These are phyloP conservation scores for Scedosporium dehoogii DNA, from an alignment of 2,329 filamentous ascomycete species.

Conservation along the genomic window DNA sequence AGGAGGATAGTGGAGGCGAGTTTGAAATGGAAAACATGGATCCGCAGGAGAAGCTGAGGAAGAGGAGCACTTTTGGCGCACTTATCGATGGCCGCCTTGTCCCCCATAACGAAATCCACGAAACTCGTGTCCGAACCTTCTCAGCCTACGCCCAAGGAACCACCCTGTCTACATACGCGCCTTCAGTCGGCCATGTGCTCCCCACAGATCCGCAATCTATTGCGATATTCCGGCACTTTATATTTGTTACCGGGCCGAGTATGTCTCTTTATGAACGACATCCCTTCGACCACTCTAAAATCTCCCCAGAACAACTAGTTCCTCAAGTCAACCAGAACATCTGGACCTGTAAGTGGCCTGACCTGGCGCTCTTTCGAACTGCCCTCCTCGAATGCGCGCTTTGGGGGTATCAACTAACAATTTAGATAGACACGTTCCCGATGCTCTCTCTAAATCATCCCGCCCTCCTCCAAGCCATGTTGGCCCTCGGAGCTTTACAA, in stretches of 20 bases:
- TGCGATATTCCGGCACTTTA: conserved; percentile 82
- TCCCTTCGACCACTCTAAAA: conserved; percentile 58
- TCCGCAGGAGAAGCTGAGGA: background rate
- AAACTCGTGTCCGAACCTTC: conserved; percentile 38
- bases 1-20: background rate
- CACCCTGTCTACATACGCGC: conserved; percentile 55
- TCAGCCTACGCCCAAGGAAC: conserved; percentile 36
- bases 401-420: conserved; percentile 13
- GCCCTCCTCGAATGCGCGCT: background rate
- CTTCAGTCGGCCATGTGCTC: conserved; percentile 57
- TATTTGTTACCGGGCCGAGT: conserved; percentile 76
- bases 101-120: conserved; percentile 3
- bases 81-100: background rate
- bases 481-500: conserved; percentile 78
- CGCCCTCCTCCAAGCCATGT: conserved; percentile 81
- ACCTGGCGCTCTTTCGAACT: background rate
- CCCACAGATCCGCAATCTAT: conserved; percentile 72
- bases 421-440: conserved; percentile 61
- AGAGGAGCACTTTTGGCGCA: background rate
- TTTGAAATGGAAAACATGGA: background rate
- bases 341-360: conserved; percentile 45
- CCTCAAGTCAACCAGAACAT: conserved; percentile 55
- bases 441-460: conserved; percentile 74
- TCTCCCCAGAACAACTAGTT: conserved; percentile 45
- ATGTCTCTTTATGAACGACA: conserved; percentile 84